Conservation (phyloP, 202 grass and related monocot genomes). For the Dendrocalamus latiflorus region DNA sequence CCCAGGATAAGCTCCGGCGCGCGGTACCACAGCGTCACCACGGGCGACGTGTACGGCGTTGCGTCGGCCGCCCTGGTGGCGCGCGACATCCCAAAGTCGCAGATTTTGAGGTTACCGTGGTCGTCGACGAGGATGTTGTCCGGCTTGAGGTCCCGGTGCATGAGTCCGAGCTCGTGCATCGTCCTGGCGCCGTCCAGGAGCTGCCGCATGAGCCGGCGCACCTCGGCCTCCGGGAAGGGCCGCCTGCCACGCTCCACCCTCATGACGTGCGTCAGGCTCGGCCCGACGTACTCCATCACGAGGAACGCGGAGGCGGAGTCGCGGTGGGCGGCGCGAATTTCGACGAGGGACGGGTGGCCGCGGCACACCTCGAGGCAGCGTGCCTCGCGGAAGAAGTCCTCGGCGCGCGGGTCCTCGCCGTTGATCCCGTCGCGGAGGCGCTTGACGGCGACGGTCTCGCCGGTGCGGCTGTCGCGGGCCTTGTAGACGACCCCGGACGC, state of each 20-base stretch:
- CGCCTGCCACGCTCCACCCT: neutral
- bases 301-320: neutral
- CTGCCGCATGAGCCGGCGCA: slow-evolving; percentile 28
- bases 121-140: slow-evolving; percentile 40
- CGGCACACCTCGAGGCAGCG: slow-evolving; percentile 20
- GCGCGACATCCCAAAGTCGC: slow-evolving; percentile 50
- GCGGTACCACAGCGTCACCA: slow-evolving; percentile 34
- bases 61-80: too few species aligned
- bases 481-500: neutral
- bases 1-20: slow-evolving; percentile 45
- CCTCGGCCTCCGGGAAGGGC: slow-evolving; percentile 12
- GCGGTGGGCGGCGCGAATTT: neutral
- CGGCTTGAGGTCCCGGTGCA: slow-evolving; percentile 47
- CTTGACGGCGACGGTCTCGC: slow-evolving; percentile 19
- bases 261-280: neutral
- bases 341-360: slow-evolving; percentile 29
- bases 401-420: neutral
- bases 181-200: slow-evolving; percentile 13
- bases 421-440: neutral
- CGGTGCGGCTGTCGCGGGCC: slow-evolving; percentile 4
- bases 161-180: slow-evolving; percentile 22
- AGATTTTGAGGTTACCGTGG: slow-evolving; percentile 31
- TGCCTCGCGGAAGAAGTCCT: slow-evolving; percentile 14
- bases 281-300: slow-evolving; percentile 25
- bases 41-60: neutral